Evolutionary conservation across 139 green algal genomes (phyloP).

Genomic region (Chlorella sp.): DNA sequence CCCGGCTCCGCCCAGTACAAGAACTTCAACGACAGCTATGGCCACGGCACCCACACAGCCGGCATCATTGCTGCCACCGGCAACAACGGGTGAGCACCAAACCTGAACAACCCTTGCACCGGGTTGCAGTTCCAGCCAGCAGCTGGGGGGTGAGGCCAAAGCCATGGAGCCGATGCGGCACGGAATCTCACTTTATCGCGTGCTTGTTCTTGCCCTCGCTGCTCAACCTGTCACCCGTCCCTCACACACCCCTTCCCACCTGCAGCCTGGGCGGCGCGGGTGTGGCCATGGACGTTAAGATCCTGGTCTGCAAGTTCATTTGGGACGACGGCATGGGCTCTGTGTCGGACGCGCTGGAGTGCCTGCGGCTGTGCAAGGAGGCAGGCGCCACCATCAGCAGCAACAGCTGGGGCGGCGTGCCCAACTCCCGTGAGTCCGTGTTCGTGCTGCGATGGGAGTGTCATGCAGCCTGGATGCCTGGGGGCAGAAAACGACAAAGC

Average conservation of each 20-base stretch:
- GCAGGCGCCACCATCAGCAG: constrained; percentile 37
- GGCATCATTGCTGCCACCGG: constrained; percentile 53
- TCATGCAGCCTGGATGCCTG: too few relatives aligned
- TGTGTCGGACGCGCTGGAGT: constrained; percentile 48
- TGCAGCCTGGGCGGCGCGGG: constrained; percentile 31
- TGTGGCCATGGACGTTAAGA: constrained; percentile 23
- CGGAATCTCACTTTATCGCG: too few relatives aligned
- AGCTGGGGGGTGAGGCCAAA: too few relatives aligned
- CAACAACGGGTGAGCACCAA: constrained; percentile 49
- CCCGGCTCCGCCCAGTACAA: background rate
- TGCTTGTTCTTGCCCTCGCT: background rate
- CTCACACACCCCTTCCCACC: too few relatives aligned
- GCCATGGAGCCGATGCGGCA: too few relatives aligned
- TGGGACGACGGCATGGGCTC: constrained; percentile 36
- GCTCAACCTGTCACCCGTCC: background rate
- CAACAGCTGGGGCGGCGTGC: constrained; percentile 53
- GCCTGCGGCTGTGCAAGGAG: constrained; percentile 39
- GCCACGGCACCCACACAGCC: constrained; percentile 57
- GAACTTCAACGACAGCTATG: constrained; percentile 32
- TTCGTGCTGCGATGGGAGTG: too few relatives aligned
- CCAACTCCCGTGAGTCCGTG: background rate
- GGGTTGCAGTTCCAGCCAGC: too few relatives aligned
- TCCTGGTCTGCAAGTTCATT: constrained; percentile 50
- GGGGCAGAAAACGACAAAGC: too few relatives aligned
- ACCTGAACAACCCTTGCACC: too few relatives aligned